phyloP scores from a whole-genome alignment of 208 protist genomes.

The Histomonas meleagridis region DNA sequence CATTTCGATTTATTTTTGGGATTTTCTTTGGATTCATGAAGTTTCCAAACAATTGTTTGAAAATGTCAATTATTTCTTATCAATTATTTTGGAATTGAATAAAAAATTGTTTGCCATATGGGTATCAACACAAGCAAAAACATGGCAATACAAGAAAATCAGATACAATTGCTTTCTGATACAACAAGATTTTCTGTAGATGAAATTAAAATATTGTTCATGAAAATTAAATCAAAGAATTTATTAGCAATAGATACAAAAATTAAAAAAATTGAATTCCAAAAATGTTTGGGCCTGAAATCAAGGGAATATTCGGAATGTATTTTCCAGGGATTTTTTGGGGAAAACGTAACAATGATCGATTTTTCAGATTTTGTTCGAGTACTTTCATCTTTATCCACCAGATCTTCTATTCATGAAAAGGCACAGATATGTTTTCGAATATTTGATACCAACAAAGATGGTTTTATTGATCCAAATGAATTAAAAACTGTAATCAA shows the following conservation, averaged over 20 bases:
- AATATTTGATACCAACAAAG: neutral
- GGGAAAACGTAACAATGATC: neutral
- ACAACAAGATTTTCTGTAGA: neutral
- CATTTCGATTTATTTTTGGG: too few relatives aligned
- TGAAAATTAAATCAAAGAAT: neutral
- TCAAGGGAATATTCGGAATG: neutral
- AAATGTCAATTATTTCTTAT: too few relatives aligned
- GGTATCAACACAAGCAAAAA: too few relatives aligned
- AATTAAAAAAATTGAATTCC: neutral
- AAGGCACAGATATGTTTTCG: neutral
- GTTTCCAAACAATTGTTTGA: too few relatives aligned
- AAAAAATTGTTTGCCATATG: too few relatives aligned
- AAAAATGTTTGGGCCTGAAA: neutral
- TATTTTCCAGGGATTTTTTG: neutral
- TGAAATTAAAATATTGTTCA: neutral
- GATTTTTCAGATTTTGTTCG: neutral
- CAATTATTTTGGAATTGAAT: too few relatives aligned
- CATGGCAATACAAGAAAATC: too few relatives aligned
- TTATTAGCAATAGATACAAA: neutral
- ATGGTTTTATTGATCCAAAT: neutral
- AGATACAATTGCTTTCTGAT: too few relatives aligned
- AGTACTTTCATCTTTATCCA: neutral
- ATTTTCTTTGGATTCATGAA: too few relatives aligned
- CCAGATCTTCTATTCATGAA: neutral
- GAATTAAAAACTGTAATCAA: neutral